phyloP scores from a whole-genome alignment of 2,329 filamentous ascomycete genomes.

The Scytalidium lignicola region DNA sequence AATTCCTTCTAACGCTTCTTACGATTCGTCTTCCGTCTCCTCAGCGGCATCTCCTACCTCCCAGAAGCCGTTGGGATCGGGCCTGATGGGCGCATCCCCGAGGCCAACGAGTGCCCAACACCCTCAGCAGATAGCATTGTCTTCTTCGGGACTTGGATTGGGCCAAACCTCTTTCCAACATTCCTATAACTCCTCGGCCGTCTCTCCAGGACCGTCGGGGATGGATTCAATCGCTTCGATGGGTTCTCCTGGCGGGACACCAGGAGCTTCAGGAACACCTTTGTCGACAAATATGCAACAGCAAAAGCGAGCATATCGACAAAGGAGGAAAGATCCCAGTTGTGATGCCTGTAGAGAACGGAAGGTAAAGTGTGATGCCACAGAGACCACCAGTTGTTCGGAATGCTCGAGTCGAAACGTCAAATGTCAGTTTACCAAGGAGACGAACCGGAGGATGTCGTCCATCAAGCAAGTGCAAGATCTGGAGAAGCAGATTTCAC shows the following conservation, averaged over 20 bases:
- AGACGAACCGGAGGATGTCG: slow-evolving; percentile 97
- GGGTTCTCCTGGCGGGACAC: slow-evolving; percentile 52
- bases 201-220: slow-evolving; percentile 35
- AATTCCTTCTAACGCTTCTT: slow-evolving; percentile 55
- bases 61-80: slow-evolving; percentile 46
- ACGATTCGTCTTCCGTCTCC: slow-evolving; percentile 60
- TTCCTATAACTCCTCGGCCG: slow-evolving; percentile 21
- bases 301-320: slow-evolving; percentile 90
- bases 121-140: slow-evolving; percentile 49
- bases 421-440: slow-evolving; percentile 98
- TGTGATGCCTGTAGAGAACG: slow-evolving; percentile 93
- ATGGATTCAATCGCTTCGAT: slow-evolving; percentile 56
- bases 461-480: slow-evolving; percentile 99
- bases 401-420: slow-evolving; percentile 96
- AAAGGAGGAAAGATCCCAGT: slow-evolving; percentile 90
- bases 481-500: slow-evolving; percentile 82
- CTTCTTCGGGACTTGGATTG: slow-evolving; percentile 41
- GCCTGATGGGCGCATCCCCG: slow-evolving; percentile 46
- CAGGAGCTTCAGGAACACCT: slow-evolving; percentile 35
- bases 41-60: slow-evolving; percentile 56
- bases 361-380: slow-evolving; percentile 88
- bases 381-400: slow-evolving; percentile 91
- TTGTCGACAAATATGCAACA: slow-evolving; percentile 51
- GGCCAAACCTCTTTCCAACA: slow-evolving; percentile 23
- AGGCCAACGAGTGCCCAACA: slow-evolving; percentile 44